A percentile compares a stretch with the other conserved stretches of the same genome.
Evolutionary conservation across 2,329 filamentous ascomycete genomes (phyloP).

Genomic region (Bipolaris gigantea): DNA sequence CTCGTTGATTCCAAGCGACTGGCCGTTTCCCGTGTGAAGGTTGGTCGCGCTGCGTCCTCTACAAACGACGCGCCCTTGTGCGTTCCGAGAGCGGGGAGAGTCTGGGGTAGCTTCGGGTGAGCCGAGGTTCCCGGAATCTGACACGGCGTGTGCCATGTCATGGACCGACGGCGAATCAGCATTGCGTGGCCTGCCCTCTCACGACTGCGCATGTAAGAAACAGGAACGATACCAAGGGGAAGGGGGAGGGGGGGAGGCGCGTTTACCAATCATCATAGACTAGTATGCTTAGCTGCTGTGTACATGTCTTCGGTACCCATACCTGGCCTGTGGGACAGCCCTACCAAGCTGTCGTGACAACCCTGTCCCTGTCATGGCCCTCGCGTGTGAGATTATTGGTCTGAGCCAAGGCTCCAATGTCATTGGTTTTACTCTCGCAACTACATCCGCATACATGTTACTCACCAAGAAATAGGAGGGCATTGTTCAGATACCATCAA

Average conservation of each 20-base stretch:
- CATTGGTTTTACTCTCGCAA: not conserved
- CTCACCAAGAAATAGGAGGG: no score
- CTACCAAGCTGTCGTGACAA: not conserved
- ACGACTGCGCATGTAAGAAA: not conserved
- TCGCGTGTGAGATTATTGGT: not conserved
- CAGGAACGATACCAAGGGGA: no score
- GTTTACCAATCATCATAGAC: no score
- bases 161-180: constrained; percentile 1
- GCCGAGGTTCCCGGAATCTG: constrained; percentile 5
- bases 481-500: no score
- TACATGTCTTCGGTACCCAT: no score
- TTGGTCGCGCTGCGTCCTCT: not conserved
- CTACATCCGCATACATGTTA: not conserved
- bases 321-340: no score
- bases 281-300: no score
- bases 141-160: constrained; percentile 3
- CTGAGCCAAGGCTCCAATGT: no score
- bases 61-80: not conserved
- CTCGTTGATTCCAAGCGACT: not conserved
- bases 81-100: constrained; percentile 4
- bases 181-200: not conserved
- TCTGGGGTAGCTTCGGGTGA: constrained; percentile 6
- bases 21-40: not conserved
- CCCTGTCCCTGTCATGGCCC: not conserved
- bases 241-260: no score